Base-by-base conservation (phyloP, 192 early-diverging fungal species). In the Coemansia asiatica region DNA sequence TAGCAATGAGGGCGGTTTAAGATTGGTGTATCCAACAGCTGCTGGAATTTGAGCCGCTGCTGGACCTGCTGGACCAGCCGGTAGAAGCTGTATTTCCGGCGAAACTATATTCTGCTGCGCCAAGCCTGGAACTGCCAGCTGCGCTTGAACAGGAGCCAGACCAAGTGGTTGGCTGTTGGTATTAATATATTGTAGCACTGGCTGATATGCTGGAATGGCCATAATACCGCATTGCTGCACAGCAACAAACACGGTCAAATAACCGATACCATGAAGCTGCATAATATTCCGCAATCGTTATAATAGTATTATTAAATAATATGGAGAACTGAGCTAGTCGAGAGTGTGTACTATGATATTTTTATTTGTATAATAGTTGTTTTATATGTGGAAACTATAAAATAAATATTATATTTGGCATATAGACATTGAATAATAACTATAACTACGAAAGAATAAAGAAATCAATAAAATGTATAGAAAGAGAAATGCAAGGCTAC, bases 161-260 rank as follows among this genome's bases (percentile, higher is more conserved):
- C 54, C 54, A 13, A 31, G 31, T 29, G 31, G 28, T 31, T 57
- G 51, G 62, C 49, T 55, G 6, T 57, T 40, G 23, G 23, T 28
- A 50, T 49, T 60, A n/a, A 48, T 33, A 36, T 54, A 60, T 40
- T 60, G 57, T 21, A 60, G 44, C 26, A 46, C 5, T 10, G 58
- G 57, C 57, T 60, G 35, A 33, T 67, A 60, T 29, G 57, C 25
- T 18, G 57, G 48, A n/a, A 58, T 31, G 28, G 27, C 63, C 19
- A 51, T 6, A 0, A 13, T 36, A 16, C 23, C 21, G n/a, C 22
- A 12, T 36, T 27, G 50, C 35, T 66, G 64, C 22, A 56, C 55
- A 15, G 55, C 46, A 47, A 47, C 54, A 25, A 58, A 29, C 18
- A 48, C 46, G 27, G 55, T 44, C 44, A 66, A 19, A 29, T 28